Evolutionary conservation across 2,329 filamentous ascomycete species (phyloP).

Genomic region (Diaporthe nobilis): DNA sequence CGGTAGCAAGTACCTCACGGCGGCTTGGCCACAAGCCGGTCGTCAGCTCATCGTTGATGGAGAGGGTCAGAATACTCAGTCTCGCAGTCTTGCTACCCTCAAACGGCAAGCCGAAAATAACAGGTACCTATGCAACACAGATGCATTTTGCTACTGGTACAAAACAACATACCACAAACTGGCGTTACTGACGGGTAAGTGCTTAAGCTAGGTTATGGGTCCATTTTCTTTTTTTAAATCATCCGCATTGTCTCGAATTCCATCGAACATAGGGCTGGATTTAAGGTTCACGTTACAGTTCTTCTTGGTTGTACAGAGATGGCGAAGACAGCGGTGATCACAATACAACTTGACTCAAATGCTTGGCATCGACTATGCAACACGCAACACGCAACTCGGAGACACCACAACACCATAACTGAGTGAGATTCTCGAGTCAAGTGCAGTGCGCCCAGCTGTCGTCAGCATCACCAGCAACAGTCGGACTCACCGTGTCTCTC

Average conservation of each 20-base stretch:
- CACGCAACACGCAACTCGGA: background rate
- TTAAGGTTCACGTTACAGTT: conserved; percentile 2
- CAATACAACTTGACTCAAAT: conserved; percentile 17
- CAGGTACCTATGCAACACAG: background rate
- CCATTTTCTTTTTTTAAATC: background rate
- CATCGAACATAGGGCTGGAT: background rate
- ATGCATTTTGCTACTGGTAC: background rate
- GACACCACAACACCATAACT: background rate
- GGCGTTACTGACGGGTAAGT: background rate
- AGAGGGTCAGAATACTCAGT: background rate
- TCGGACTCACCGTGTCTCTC: background rate
- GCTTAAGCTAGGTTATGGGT: background rate
- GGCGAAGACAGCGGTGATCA: background rate
- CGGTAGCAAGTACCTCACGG: background rate
- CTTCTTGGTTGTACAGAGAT: conserved; percentile 5
- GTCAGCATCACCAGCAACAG: background rate
- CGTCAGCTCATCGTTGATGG: background rate
- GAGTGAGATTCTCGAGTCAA: conserved; percentile 22
- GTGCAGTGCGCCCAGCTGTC: background rate
- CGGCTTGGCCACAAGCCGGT: too few species aligned
- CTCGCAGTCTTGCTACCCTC: too few species aligned
- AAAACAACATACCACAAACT: background rate
- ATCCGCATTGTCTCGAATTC: background rate
- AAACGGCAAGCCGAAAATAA: background rate
- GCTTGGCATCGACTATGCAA: background rate